These are phyloP conservation scores for Cladosporium sp. DNA, from an alignment of 2,329 filamentous ascomycete genomes.

Conservation along the genomic window DNA sequence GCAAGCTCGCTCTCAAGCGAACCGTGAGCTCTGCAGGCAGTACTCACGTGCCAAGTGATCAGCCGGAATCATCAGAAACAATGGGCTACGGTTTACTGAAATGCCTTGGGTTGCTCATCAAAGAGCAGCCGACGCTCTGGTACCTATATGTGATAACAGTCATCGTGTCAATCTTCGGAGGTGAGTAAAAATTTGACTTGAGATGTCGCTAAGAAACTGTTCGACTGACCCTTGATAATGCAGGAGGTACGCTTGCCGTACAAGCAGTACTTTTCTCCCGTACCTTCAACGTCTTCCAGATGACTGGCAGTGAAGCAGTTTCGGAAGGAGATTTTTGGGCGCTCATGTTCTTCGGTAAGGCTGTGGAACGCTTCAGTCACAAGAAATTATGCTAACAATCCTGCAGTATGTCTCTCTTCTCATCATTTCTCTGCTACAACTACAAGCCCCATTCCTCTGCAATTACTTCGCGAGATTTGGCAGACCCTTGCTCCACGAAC, in stretches of 20 bases:
- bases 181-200: conserved; percentile 14
- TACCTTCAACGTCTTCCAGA: conserved; percentile 46
- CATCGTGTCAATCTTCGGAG: conserved; percentile 32
- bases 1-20: conserved; percentile 1
- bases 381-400: too few species aligned
- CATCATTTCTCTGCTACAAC: too few species aligned
- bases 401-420: too few species aligned
- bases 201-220: too few species aligned
- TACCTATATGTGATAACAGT: conserved; percentile 36
- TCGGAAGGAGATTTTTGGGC: conserved; percentile 48
- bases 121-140: conserved; percentile 33
- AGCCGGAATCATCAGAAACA: conserved; percentile 21
- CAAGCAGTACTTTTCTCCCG: conserved; percentile 49
- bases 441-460: too few species aligned
- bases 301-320: conserved; percentile 34
- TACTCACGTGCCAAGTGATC: neutral
- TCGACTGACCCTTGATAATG: neutral
- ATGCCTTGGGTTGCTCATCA: conserved; percentile 35
- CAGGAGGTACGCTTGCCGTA: conserved; percentile 40
- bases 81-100: conserved; percentile 30
- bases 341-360: conserved; percentile 49
- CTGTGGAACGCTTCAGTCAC: too few species aligned
- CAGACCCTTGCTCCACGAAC: too few species aligned
- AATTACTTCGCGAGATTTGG: too few species aligned
- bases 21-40: neutral